Conservation (phyloP, 1,139 yeast genomes). For the Geotrichum europaeum region DNA sequence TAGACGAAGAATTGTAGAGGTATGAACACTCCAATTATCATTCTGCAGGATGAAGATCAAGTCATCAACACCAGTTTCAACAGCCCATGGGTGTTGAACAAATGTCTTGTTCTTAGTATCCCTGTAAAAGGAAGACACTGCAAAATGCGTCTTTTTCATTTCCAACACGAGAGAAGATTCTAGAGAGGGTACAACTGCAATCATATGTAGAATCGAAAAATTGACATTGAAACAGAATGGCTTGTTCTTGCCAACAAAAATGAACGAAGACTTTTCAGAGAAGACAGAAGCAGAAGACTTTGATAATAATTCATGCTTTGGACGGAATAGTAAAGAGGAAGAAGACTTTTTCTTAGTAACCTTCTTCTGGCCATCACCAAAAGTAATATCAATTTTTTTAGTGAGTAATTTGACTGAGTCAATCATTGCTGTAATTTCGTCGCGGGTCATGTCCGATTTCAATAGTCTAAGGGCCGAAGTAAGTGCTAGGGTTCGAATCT, state of each 20-base stretch:
- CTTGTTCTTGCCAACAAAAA: not conserved
- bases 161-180: slow-evolving; percentile 15
- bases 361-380: not conserved
- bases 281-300: not conserved
- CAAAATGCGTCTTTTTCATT: slow-evolving; percentile 6
- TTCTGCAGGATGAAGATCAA: slow-evolving; percentile 12
- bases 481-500: slow-evolving; percentile 11
- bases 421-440: slow-evolving; percentile 3
- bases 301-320: not conserved
- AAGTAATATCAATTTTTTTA: slow-evolving; percentile 3
- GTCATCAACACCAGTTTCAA: slow-evolving; percentile 12
- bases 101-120: slow-evolving; percentile 4
- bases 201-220: slow-evolving; percentile 6
- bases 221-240: slow-evolving; percentile 13
- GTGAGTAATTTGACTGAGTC: slow-evolving; percentile 3
- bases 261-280: not conserved
- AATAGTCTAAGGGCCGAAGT: slow-evolving; percentile 11
- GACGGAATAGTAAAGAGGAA: not conserved
- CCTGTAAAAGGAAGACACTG: slow-evolving; percentile 8
- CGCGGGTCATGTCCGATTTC: slow-evolving; percentile 12
- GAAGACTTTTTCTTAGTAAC: not conserved
- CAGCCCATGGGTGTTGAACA: slow-evolving; percentile 8
- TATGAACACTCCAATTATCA: slow-evolving; percentile 17
- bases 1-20: slow-evolving; percentile 17
- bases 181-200: slow-evolving; percentile 15